phyloP scores from a whole-genome alignment of 2,329 filamentous ascomycete species.

The Cercospora brassicicola region DNA sequence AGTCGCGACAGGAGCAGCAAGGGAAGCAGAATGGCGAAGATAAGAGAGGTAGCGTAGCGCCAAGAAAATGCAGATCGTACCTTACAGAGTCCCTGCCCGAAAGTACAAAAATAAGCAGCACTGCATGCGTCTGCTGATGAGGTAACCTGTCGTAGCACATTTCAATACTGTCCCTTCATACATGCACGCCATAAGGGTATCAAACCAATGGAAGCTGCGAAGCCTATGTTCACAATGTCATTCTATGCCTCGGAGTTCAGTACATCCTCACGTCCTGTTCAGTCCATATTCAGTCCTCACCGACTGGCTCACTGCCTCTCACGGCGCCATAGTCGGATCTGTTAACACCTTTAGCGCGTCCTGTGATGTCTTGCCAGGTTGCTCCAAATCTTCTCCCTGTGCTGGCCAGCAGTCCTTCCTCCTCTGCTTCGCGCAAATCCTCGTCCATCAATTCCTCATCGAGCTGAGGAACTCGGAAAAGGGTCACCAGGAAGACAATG shows the following conservation, averaged over 20 bases:
- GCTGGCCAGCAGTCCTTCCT: slow-evolving; percentile 84
- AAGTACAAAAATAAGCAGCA: background rate
- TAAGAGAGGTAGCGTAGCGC: background rate
- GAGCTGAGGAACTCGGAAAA: slow-evolving; percentile 78
- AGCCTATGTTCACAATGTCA: background rate
- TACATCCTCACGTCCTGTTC: slow-evolving; percentile 1
- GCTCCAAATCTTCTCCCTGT: slow-evolving; percentile 80
- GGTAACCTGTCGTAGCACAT: background rate
- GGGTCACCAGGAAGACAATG: slow-evolving; percentile 72
- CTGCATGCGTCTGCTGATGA: background rate
- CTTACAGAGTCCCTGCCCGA: background rate
- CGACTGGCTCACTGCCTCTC: background rate
- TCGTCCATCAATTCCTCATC: slow-evolving; percentile 78
- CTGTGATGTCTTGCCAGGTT: slow-evolving; percentile 85
- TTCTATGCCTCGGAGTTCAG: slow-evolving; percentile 9
- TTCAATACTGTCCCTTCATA: background rate
- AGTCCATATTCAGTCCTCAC: background rate
- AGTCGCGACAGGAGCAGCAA: background rate
- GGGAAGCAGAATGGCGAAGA: background rate
- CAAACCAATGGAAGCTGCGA: background rate
- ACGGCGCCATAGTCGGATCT: slow-evolving; percentile 20
- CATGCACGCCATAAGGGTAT: slow-evolving; percentile 1
- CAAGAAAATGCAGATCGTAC: background rate
- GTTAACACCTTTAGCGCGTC: slow-evolving; percentile 48
- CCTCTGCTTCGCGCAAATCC: slow-evolving; percentile 86